These are phyloP conservation scores for Schizochytrium sp. DNA, from an alignment of 108 stramenopile species.

Conservation along the genomic window DNA sequence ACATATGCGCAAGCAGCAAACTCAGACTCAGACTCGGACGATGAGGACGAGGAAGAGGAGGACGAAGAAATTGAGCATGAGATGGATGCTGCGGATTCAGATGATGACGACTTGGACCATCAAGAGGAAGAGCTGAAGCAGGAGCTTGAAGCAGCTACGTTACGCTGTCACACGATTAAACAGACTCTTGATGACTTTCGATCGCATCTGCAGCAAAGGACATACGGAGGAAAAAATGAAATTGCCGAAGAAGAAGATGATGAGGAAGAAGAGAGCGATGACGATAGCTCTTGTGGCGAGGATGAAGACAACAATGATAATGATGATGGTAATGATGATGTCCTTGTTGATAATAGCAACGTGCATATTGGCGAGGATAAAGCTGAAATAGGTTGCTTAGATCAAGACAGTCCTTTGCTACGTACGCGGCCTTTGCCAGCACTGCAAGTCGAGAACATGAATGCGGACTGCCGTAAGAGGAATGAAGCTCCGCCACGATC, in stretches of 20 bases:
- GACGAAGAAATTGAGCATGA: constrained; percentile 33
- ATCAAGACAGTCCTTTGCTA: no score
- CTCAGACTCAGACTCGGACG: constrained; percentile 16
- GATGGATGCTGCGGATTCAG: constrained; percentile 23
- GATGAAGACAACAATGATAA: neutral
- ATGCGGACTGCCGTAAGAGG: no score
- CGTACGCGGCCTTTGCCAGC: no score
- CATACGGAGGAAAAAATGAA: neutral
- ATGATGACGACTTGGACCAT: constrained; percentile 43
- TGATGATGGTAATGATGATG: neutral
- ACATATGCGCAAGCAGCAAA: neutral
- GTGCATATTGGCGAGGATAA: no score
- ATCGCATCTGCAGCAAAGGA: neutral
- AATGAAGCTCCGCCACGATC: no score
- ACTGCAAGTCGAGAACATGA: no score
- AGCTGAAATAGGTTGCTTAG: no score
- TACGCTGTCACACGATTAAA: constrained; percentile 44
- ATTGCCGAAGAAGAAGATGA: neutral
- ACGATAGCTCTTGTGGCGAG: neutral
- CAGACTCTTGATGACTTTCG: constrained; percentile 1
- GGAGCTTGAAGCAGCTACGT: constrained; percentile 19
- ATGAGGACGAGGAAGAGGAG: neutral
- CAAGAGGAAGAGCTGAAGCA: neutral
- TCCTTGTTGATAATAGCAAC: neutral
- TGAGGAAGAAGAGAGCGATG: neutral